Base-by-base conservation (phyloP, 768 basidiomycete genomes). In the Tulasnella sp. region DNA sequence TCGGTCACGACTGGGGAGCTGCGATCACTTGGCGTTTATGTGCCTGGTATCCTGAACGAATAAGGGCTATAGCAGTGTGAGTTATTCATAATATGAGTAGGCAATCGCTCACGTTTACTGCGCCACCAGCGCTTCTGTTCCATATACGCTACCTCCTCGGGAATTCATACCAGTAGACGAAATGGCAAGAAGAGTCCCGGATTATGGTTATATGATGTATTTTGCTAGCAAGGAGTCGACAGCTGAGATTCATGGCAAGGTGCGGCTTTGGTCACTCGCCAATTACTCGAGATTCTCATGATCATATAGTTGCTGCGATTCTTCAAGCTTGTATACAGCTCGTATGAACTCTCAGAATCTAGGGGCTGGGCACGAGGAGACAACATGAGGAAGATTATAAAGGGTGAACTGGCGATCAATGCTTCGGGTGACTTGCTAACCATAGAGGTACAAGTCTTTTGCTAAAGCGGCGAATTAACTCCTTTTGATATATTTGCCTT, bases 1-100 rank as follows among this genome's bases (percentile, higher is more conserved):
- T 86, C 52, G 86, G 83, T 0, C 86, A 88, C 58, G 86, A 89
- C 58, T 88, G 85, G 85, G 86, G 86, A 4, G 67, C 81, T 2
- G 74, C 68, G 54, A 74, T 69, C 10, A 81, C 72, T 1, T 72
- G 71, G 37, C 70, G 84, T 19, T 79, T 89, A 58, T 78, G 81
- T 9, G 67, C 84, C 20, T 86, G 81, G 79, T 65, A 83, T 60
- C 82, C 86, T 0, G 65, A 76, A 12, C 70, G 82, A 29, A 56
- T 83, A 31, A 58, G 70, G 4, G 78, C 77, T 0, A 66, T 87
- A 16, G 69, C 72, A 0, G 66, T 78, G 85, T 82, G 64, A 56
- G 75, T 64, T n/a, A 33, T 34, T n/a, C 24, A n/a, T 22, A 3
- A 4, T 19, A 24, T 2, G 4, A 28, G 25, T 27, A 16, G 12